Percentiles rank a stretch among this genome's conserved stretches.
Evolutionary conservation across 768 basidiomycete species (phyloP).

Genomic region (Boletus pseudo-olivaceus): DNA sequence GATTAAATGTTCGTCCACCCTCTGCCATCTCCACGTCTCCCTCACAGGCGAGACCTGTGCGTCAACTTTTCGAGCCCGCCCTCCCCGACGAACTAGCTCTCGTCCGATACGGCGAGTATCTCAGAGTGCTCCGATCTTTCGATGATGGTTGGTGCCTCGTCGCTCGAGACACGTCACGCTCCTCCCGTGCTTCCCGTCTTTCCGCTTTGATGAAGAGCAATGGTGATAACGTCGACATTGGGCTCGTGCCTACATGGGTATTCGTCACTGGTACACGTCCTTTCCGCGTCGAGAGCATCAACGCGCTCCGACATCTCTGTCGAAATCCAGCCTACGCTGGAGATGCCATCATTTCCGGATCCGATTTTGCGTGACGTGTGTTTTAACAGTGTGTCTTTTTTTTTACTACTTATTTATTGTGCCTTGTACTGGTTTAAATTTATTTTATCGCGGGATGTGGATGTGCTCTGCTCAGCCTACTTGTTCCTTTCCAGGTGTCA

Average conservation of each 20-base stretch:
- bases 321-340: slow-evolving; percentile 33
- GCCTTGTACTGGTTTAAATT: neutral
- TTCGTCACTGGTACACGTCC: slow-evolving; percentile 67
- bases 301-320: slow-evolving; percentile 46
- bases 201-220: slow-evolving; percentile 9
- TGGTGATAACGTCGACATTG: slow-evolving; percentile 41
- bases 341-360: slow-evolving; percentile 63
- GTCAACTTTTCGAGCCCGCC: slow-evolving; percentile 62
- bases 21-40: slow-evolving; percentile 21
- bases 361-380: neutral
- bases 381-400: no score
- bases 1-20: slow-evolving; percentile 7
- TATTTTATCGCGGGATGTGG: neutral
- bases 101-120: slow-evolving; percentile 46
- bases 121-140: slow-evolving; percentile 62
- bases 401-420: no score
- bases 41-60: slow-evolving; percentile 50
- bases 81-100: slow-evolving; percentile 72
- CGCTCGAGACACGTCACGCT: slow-evolving; percentile 45
- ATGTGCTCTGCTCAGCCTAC: neutral
- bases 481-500: neutral
- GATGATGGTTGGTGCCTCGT: slow-evolving; percentile 83
- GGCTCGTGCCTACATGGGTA: slow-evolving; percentile 74
- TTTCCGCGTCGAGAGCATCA: slow-evolving; percentile 50
- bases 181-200: slow-evolving; percentile 38